A percentile compares a stretch with the other conserved stretches of the same genome.
Conservation (phyloP, 371 early-diverging fungal genomes). For the Zopfochytrium polystomum region DNA sequence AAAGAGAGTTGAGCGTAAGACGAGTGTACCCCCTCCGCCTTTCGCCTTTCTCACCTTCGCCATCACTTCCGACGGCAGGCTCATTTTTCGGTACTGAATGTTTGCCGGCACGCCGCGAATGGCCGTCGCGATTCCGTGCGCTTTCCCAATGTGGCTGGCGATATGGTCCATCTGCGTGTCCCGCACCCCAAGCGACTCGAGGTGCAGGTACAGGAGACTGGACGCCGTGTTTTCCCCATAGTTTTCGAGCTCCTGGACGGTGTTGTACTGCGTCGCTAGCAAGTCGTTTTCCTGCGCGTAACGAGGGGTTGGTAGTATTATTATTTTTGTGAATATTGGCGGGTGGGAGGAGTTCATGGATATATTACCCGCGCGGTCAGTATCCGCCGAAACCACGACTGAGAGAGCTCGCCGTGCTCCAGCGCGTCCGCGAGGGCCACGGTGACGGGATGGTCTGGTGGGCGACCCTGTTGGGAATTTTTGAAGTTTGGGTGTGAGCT, state of each 20-base stretch:
- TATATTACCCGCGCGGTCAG: constrained; percentile 63
- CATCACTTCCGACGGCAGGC: constrained; percentile 70
- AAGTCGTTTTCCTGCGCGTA: constrained; percentile 58
- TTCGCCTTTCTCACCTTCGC: constrained; percentile 70
- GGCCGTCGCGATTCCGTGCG: constrained; percentile 75
- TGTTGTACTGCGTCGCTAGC: constrained; percentile 65
- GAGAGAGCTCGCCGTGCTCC: constrained; percentile 51
- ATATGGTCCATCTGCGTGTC: constrained; percentile 86
- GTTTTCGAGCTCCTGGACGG: constrained; percentile 73
- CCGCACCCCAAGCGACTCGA: constrained; percentile 79
- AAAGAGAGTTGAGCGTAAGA: neutral
- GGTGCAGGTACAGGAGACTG: constrained; percentile 76
- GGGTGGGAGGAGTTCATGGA: constrained; percentile 14
- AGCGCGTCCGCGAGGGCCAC: constrained; percentile 48
- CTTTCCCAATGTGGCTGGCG: constrained; percentile 86
- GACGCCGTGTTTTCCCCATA: constrained; percentile 88
- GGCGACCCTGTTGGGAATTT: constrained; percentile 48
- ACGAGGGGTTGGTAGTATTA: neutral
- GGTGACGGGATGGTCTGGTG: constrained; percentile 73
- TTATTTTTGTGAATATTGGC: constrained; percentile 21
- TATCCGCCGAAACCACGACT: constrained; percentile 70
- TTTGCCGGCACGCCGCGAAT: constrained; percentile 69
- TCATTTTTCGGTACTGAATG: constrained; percentile 59
- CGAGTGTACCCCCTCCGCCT: no score
- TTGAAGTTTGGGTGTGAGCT: neutral